phyloP scores from a whole-genome alignment of 2,329 filamentous ascomycete genomes.

The Fusarium annulatum region DNA sequence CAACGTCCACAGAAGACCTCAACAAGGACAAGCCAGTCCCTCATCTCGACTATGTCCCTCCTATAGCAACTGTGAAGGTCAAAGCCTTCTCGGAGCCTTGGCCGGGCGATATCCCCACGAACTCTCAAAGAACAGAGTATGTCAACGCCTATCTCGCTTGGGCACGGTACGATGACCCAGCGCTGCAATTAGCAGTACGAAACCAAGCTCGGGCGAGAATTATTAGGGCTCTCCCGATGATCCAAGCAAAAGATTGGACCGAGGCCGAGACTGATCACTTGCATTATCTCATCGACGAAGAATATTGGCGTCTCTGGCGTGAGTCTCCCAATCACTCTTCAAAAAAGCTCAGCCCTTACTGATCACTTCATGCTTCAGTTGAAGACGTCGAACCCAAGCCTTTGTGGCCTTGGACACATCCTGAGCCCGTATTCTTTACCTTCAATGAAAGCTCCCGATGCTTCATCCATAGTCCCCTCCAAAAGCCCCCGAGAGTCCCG shows the following conservation, averaged over 20 bases:
- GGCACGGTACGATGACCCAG: neutral
- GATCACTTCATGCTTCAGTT: accelerated
- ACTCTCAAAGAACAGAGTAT: neutral
- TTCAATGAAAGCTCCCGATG: neutral
- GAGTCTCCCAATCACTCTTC: neutral
- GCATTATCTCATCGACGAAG: neutral
- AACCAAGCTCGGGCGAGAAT: neutral
- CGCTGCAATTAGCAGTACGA: neutral
- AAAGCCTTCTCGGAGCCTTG: neutral
- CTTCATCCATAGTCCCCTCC: neutral
- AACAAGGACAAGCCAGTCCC: neutral
- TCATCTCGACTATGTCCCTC: neutral
- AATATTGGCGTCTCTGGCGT: neutral
- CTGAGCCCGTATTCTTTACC: neutral
- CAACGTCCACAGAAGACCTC: neutral
- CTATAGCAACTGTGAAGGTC: neutral
- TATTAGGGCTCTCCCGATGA: neutral
- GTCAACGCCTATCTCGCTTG: neutral
- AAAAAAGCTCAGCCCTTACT: neutral
- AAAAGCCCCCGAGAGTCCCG: neutral
- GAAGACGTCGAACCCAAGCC: neutral
- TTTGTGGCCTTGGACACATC: neutral
- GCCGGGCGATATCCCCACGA: neutral
- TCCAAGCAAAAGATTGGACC: neutral
- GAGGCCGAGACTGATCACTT: neutral